A percentile compares a stretch with the other conserved stretches of the same genome.
Evolutionary conservation across 2,329 filamentous ascomycete genomes (phyloP).

Genomic region (Tympanopsis confertula): DNA sequence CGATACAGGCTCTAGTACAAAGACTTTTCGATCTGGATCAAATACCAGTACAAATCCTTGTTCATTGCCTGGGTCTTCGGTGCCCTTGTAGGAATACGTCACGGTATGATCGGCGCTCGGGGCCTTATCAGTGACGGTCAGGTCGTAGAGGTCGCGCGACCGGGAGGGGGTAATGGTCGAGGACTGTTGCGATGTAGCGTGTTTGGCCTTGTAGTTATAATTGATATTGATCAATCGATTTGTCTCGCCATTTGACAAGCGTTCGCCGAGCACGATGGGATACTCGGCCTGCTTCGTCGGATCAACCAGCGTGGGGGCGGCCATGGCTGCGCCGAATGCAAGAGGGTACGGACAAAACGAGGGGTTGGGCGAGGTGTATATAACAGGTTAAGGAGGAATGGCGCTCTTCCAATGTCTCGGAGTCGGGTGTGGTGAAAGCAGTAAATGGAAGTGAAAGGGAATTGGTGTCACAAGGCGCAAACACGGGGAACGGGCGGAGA

Average conservation of each 20-base stretch:
- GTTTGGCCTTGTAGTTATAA: slow-evolving; percentile 1
- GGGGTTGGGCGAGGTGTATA: too few relatives aligned
- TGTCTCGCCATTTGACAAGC: not conserved
- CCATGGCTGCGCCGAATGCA: not conserved
- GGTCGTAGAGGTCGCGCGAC: not conserved
- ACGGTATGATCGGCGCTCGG: not conserved
- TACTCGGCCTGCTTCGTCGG: not conserved
- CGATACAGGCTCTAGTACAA: not conserved
- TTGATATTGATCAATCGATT: not conserved
- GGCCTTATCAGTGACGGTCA: not conserved
- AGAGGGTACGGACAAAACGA: too few relatives aligned
- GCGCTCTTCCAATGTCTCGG: too few relatives aligned
- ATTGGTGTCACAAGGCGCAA: too few relatives aligned
- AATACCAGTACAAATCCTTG: not conserved
- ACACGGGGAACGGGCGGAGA: too few relatives aligned
- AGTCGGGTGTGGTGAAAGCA: too few relatives aligned
- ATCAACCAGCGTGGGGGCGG: not conserved
- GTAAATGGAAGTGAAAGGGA: too few relatives aligned
- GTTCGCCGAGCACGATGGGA: not conserved
- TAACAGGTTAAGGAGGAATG: too few relatives aligned
- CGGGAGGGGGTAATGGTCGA: not conserved
- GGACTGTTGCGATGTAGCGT: not conserved
- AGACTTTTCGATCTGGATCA: not conserved
- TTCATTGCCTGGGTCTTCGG: not conserved
- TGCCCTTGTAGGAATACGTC: not conserved